A percentile compares a stretch with the other conserved stretches of the same genome.
These are phyloP conservation scores for Litsea cubeba DNA, from an alignment of 164 flowering plant species.

Conservation along the genomic window DNA sequence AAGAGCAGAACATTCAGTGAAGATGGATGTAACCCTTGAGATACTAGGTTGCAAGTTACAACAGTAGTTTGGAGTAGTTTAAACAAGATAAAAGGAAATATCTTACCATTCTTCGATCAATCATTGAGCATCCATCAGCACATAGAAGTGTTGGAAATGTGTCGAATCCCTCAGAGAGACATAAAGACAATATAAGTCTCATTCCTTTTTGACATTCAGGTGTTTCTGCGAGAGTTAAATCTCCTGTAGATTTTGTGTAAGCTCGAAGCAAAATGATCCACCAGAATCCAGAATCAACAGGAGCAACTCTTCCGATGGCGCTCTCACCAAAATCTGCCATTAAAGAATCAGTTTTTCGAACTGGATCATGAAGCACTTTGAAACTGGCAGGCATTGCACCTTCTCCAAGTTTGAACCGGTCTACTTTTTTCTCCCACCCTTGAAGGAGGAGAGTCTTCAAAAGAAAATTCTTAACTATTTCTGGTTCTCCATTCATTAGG, in stretches of 20 bases:
- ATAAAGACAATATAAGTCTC: slow-evolving; percentile 22
- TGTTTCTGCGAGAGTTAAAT: slow-evolving; percentile 21
- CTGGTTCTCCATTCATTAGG: slow-evolving; percentile 30
- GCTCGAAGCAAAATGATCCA: slow-evolving; percentile 28
- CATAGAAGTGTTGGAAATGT: slow-evolving; percentile 26
- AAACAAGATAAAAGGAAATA: background rate
- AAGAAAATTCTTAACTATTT: slow-evolving; percentile 23
- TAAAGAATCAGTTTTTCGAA: slow-evolving; percentile 16
- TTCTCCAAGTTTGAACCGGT: slow-evolving; percentile 27
- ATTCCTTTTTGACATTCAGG: slow-evolving; percentile 24
- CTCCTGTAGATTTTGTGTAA: slow-evolving; percentile 25
- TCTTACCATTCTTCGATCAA: slow-evolving; percentile 27
- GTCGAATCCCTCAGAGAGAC: slow-evolving; percentile 27
- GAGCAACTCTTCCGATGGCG: slow-evolving; percentile 30
- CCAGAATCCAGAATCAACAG: slow-evolving; percentile 29
- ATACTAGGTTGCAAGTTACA: too few species aligned
- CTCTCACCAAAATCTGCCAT: slow-evolving; percentile 29
- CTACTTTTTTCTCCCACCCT: slow-evolving; percentile 28
- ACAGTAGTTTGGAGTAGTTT: too few species aligned
- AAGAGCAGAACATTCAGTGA: too few species aligned
- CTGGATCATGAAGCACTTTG: slow-evolving; percentile 24
- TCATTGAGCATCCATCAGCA: slow-evolving; percentile 28
- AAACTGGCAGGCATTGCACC: slow-evolving; percentile 28
- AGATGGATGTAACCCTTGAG: too few species aligned
- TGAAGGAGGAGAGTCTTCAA: slow-evolving; percentile 25